Conservation (phyloP, 495 filamentous ascomycete genomes). For the Lophium mytilinum region DNA sequence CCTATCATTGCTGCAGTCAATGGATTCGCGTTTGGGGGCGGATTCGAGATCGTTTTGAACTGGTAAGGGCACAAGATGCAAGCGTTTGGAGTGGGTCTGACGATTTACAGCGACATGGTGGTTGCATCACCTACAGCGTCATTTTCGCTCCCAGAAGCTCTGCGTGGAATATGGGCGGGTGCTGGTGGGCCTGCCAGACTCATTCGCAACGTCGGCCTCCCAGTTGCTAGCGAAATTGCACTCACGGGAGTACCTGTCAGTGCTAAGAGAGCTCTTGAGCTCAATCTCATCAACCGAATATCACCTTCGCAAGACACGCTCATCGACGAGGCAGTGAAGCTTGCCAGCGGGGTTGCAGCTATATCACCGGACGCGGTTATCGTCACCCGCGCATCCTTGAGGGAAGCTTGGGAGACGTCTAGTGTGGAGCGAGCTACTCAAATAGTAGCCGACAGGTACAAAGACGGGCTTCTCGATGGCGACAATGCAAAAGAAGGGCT, state of each 20-base stretch:
- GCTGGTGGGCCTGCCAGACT: conserved; percentile 27
- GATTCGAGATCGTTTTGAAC: conserved; percentile 29
- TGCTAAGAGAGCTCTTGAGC: conserved; percentile 21
- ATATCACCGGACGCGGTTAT: conserved; percentile 27
- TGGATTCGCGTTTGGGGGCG: conserved; percentile 29
- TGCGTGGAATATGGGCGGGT: conserved; percentile 28
- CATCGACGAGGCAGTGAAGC: conserved; percentile 24
- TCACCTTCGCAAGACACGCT: conserved; percentile 21
- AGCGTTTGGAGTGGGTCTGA: not conserved
- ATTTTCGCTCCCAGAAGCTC: conserved; percentile 29
- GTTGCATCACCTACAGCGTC: conserved; percentile 25
- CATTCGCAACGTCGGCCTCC: conserved; percentile 26
- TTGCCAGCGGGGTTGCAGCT: conserved; percentile 22
- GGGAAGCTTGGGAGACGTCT: conserved; percentile 24
- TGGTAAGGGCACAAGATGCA: conserved; percentile 16
- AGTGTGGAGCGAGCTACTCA: conserved; percentile 28
- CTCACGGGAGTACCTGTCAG: conserved; percentile 21
- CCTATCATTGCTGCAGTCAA: conserved; percentile 31
- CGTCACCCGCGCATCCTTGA: conserved; percentile 26
- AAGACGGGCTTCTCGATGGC: conserved; percentile 11
- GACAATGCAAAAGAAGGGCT: conserved; percentile 28
- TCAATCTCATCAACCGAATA: conserved; percentile 25
- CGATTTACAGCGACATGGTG: conserved; percentile 26
- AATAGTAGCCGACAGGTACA: conserved; percentile 20
- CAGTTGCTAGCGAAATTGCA: conserved; percentile 28